Evolutionary conservation across 805 yeast genomes (phyloP), one percentile per base, ranked within the genome.

Genomic region (Myxozyma vanderwaltii): DNA sequence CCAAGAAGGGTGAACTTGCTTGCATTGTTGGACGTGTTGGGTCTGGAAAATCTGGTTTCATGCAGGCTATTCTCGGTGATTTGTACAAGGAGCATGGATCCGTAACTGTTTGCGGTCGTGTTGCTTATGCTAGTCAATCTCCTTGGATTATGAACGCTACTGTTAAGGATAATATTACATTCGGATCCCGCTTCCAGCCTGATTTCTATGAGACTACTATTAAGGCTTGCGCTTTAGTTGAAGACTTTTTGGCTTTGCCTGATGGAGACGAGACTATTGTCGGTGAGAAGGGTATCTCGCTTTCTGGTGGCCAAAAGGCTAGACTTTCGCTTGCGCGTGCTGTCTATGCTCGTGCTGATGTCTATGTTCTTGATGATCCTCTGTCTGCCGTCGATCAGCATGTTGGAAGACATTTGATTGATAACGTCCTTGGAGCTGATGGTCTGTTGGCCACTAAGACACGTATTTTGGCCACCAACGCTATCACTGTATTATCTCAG

Each of bases 141-240:
- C 95, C 99, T 1, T 94, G 99, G 99, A 91, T 94, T 64, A 87
- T 91, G 88, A 94, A 94, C 71, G 98, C 96, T 36, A 80, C 95
- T 2, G 92, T 94, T 4, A 86, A 83, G 67, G 97, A 94, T 31
- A 94, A 94, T 70, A 89, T 94, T 69, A 54, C 91, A 54, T 94
- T 94, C 75, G 99, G 99, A 21, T 89, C 86, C 70, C 85, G 80
- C 67, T 89, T 77, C 71, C 97, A 94, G 68, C 81, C 86, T 12
- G 86, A 79, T 2, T 91, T 91, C 68, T 94, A 94, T 74, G 81
- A 86, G 35, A 81, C 80, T 65, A 92, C 96, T 0, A 75, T 94
- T 23, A 83, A 84, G 52, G 96, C 97, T 0, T 94, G 99, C 79
- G 97, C 96, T 13, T 80, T 94, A 67, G 74, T 79, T 12, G 84